A percentile compares a stretch with the other conserved stretches of the same genome.
These are phyloP conservation scores for Thelonectria blattea DNA, from an alignment of 2,329 filamentous ascomycete species.

Conservation along the genomic window DNA sequence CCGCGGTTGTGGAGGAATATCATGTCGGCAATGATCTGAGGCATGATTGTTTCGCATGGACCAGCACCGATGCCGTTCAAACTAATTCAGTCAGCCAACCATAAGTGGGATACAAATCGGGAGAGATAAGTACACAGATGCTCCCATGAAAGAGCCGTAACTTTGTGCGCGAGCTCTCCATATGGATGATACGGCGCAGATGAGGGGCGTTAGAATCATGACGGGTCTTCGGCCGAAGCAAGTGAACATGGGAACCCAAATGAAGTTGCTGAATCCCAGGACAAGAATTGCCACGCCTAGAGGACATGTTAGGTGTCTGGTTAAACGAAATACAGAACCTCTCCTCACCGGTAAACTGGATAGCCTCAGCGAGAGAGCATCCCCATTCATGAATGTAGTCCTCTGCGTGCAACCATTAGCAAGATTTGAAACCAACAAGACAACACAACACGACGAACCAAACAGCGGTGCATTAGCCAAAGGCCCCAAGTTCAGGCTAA, in stretches of 20 bases:
- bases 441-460: neutral
- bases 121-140: neutral
- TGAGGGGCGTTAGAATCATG: slow-evolving; percentile 11
- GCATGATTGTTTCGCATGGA: slow-evolving; percentile 16
- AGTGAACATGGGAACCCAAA: slow-evolving; percentile 12
- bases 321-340: neutral
- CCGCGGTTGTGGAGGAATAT: slow-evolving; percentile 18
- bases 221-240: slow-evolving; percentile 16
- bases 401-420: slow-evolving; percentile 9
- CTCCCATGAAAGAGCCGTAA: slow-evolving; percentile 15
- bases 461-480: slow-evolving; percentile 13
- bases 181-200: slow-evolving; percentile 14
- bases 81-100: neutral
- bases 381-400: slow-evolving; percentile 16
- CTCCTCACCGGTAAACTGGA: slow-evolving; percentile 14
- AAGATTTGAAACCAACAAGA: neutral
- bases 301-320: neutral
- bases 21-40: slow-evolving; percentile 20
- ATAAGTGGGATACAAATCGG: no score
- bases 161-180: slow-evolving; percentile 11
- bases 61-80: slow-evolving; percentile 15
- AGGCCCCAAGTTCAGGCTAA: slow-evolving; percentile 14
- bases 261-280: slow-evolving; percentile 18
- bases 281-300: slow-evolving; percentile 10
- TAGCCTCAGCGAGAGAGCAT: slow-evolving; percentile 11